Conservation (phyloP, 148 eudicot genomes). For the Simmondsia chinensis region DNA sequence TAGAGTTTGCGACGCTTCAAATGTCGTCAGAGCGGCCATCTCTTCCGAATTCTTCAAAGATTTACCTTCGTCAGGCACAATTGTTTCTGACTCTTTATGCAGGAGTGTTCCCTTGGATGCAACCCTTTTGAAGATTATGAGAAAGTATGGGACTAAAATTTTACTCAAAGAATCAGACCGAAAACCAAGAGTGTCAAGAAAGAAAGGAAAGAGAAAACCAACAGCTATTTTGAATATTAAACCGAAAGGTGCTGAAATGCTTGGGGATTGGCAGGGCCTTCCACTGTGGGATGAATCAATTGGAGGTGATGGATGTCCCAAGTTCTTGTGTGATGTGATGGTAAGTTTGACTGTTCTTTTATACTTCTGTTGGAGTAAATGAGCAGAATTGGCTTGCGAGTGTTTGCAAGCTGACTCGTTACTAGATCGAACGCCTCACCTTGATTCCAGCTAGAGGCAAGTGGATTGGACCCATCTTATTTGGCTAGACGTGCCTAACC, state of each 20-base stretch:
- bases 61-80: conserved; percentile 15
- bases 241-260: conserved; percentile 23
- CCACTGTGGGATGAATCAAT: conserved; percentile 77
- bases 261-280: conserved; percentile 68
- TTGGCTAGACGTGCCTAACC: too few species aligned
- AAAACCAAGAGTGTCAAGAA: conserved; percentile 61
- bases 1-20: conserved; percentile 48
- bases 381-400: too few species aligned
- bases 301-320: conserved; percentile 84
- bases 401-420: too few species aligned
- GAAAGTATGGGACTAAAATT: conserved; percentile 58
- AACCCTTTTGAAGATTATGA: conserved; percentile 38
- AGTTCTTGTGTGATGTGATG: conserved; percentile 96
- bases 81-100: conserved; percentile 20
- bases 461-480: too few species aligned
- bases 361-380: too few species aligned
- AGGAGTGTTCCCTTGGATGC: conserved; percentile 27
- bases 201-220: conserved; percentile 51
- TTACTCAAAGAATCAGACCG: conserved; percentile 63
- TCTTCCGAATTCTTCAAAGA: conserved; percentile 22
- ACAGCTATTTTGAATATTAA: conserved; percentile 22
- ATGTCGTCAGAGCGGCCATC: conserved; percentile 35
- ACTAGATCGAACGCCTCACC: too few species aligned
- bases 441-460: too few species aligned
- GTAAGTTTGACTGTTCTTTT: too few species aligned